These are phyloP conservation scores for Inga laurina DNA, from an alignment of 306 rosid species.

Conservation along the genomic window DNA sequence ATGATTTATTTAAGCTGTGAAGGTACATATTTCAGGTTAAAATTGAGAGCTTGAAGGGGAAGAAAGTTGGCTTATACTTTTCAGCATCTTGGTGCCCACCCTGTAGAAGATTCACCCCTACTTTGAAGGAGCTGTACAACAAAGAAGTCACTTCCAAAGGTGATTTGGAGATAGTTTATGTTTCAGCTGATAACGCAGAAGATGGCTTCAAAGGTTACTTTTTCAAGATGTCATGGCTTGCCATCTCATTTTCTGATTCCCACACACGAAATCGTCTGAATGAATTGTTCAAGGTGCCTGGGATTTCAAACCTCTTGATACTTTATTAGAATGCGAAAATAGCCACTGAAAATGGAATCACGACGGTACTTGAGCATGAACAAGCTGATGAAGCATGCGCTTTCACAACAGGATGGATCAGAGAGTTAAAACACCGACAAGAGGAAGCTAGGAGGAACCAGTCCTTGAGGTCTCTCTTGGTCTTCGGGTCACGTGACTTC, in stretches of 20 bases:
- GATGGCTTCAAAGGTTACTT: constrained; percentile 57
- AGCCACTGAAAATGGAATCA: constrained; percentile 43
- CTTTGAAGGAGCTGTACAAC: constrained; percentile 55
- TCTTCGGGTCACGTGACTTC: constrained; percentile 58
- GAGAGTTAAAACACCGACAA: constrained; percentile 49
- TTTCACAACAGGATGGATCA: constrained; percentile 52
- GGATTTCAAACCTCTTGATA: constrained; percentile 62
- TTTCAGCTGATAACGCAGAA: constrained; percentile 56
- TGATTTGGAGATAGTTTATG: constrained; percentile 60
- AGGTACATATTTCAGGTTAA: constrained; percentile 44
- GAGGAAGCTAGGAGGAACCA: constrained; percentile 61
- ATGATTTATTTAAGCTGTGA: constrained; percentile 5
- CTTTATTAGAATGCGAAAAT: constrained; percentile 59
- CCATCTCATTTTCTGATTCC: constrained; percentile 67
- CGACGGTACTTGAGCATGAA: constrained; percentile 50
- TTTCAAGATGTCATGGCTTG: constrained; percentile 84
- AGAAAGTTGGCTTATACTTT: constrained; percentile 66
- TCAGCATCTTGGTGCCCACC: constrained; percentile 82
- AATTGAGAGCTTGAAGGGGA: constrained; percentile 65
- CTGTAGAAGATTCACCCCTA: constrained; percentile 56
- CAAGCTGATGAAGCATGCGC: constrained; percentile 52
- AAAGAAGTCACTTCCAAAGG: constrained; percentile 41
- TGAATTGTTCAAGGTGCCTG: constrained; percentile 54
- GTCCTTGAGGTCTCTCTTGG: constrained; percentile 49
- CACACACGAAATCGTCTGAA: constrained; percentile 43